A percentile compares a stretch with the other conserved stretches of the same genome.
Evolutionary conservation across 371 early-diverging fungal genomes (phyloP).

Genomic region (Rhizomucor pusillus): DNA sequence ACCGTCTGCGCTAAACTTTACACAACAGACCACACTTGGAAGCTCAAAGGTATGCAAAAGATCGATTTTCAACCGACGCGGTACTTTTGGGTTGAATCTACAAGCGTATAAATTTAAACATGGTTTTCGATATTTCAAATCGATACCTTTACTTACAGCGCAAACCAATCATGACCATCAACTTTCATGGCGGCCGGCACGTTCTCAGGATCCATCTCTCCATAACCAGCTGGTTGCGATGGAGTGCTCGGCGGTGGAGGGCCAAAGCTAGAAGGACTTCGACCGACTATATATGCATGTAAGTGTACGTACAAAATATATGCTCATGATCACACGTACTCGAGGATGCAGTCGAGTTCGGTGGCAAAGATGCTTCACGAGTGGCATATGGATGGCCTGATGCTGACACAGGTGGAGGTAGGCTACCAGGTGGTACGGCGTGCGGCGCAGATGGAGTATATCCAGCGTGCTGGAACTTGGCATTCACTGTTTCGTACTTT

Average conservation of each 20-base stretch:
- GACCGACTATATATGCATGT: conserved; percentile 7
- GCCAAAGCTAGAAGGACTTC: conserved; percentile 1
- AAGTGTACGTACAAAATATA: conserved; percentile 23
- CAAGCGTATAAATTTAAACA: not conserved
- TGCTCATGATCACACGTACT: conserved; percentile 27
- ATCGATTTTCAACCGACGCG: conserved; percentile 71
- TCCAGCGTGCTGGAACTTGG: too few relatives aligned
- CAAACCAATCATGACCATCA: conserved; percentile 91
- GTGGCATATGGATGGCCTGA: too few relatives aligned
- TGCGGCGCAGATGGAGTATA: too few relatives aligned
- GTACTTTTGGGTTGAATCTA: conserved; percentile 70
- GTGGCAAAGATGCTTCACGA: too few relatives aligned
- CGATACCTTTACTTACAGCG: conserved; percentile 70
- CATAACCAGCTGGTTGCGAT: conserved; percentile 47
- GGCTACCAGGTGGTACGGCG: too few relatives aligned
- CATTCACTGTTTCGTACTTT: too few relatives aligned
- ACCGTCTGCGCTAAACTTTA: conserved; percentile 89
- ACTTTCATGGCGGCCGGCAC: conserved; percentile 82
- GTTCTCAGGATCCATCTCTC: conserved; percentile 81
- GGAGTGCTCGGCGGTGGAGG: conserved; percentile 10
- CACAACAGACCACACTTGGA: conserved; percentile 89
- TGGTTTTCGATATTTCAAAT: not conserved
- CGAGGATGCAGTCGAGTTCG: conserved; percentile 4
- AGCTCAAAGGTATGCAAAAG: conserved; percentile 84
- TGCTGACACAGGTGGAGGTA: too few relatives aligned